Evolutionary conservation across 148 eudicot genomes (phyloP), one percentile per base, ranked within the genome.

Genomic region (Cornus kousa): DNA sequence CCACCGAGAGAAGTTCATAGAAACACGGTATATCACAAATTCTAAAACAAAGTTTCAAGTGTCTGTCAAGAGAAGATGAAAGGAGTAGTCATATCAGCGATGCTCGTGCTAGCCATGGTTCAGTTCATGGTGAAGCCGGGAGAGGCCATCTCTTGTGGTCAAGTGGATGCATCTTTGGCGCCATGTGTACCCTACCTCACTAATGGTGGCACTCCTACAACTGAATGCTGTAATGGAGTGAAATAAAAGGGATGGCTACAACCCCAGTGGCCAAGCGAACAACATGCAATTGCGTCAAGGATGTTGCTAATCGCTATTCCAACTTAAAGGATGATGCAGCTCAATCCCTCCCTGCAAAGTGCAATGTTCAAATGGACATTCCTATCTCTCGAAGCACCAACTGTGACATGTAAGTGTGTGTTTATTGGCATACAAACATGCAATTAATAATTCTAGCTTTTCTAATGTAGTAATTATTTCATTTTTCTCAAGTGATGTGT

Each of bases 301-400:
- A 17, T 2, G 85, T 82, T 1, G 85, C 82, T 2, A 39, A 22
- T 12, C 62, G 35, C 11, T 74, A 74, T 4, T 12, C 59, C 35
- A 72, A 74, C 70, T 67, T 79, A 53, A 78, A 79, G 24, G 82
- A 79, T 11, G 82, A 69, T 7, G 82, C 75, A 0, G 85, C 76
- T 0, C 75, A 74, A 53, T 69, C 72, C 23, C 80, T 77, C 3
- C 84, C 84, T 10, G 64, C 9, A 33, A 82, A 73, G 64, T 78
- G 81, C 37, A 64, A 32, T 32, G 74, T 82, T 32, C 6, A 19
- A 4, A 20, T 78, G 33, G 64, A 68, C 23, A 59, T 78, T 9
- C 81, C 81, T 0, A 70, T 82, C 46, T 77, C 78, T 0, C 62
- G 77, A 13, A 77, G 9, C 23, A 62, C 69, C 59, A 69, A 82